Conservation (phyloP, 495 filamentous ascomycete species). For the Trichoderma gamsii region DNA sequence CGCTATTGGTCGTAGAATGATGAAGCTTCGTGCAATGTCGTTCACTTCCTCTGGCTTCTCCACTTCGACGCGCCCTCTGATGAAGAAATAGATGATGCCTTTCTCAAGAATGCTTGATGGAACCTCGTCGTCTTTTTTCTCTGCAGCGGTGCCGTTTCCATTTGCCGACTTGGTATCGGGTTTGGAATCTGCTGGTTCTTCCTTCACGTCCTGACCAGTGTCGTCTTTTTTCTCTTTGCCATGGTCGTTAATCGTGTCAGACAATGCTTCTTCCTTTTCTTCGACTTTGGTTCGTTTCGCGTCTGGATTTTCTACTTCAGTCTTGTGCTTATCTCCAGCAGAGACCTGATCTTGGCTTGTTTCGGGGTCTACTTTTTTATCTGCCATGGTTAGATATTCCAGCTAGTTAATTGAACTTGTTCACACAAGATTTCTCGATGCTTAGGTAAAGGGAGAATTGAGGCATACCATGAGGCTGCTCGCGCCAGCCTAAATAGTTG, state of each 20-base stretch:
- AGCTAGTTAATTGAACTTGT: neutral
- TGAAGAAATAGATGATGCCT: conserved; percentile 93
- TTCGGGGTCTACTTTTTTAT: neutral
- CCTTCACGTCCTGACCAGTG: neutral
- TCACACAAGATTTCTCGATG: neutral
- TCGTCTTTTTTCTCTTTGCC: neutral
- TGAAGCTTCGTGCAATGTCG: conserved; percentile 75
- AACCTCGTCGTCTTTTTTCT: conserved; percentile 24
- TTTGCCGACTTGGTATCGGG: neutral
- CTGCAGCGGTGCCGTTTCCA: neutral
- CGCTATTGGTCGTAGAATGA: conserved; percentile 73
- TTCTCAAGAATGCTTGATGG: conserved; percentile 83
- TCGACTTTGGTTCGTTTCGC: neutral
- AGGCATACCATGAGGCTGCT: no score
- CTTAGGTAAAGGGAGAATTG: neutral
- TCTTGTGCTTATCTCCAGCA: conserved; percentile 1
- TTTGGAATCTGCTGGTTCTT: neutral
- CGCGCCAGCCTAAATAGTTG: neutral
- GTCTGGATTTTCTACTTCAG: neutral
- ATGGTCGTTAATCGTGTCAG: neutral
- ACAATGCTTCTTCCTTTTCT: neutral
- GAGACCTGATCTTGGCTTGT: neutral
- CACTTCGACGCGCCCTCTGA: conserved; percentile 66
- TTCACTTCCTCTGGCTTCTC: conserved; percentile 61
- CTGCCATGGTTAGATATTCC: neutral